Evolutionary conservation across 768 basidiomycete species (phyloP).

Genomic region (Grammothele lineata): DNA sequence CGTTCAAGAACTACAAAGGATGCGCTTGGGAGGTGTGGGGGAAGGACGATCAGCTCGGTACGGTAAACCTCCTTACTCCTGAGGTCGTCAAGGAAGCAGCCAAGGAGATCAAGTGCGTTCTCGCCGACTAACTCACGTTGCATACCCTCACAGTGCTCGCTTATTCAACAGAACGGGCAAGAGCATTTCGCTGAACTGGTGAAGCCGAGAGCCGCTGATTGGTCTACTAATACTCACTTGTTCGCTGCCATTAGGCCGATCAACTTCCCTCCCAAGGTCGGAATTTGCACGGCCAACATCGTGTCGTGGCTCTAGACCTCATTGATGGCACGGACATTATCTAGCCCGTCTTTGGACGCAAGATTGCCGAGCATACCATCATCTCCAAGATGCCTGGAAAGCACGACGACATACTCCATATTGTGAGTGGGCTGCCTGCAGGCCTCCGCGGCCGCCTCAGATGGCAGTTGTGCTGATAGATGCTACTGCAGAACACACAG

Average conservation of each 20-base stretch:
- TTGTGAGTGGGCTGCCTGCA: conserved; percentile 19
- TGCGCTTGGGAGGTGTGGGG: conserved; percentile 74
- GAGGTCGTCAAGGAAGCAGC: conserved; percentile 56
- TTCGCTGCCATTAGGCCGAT: too few species aligned
- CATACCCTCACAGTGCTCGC: too few species aligned
- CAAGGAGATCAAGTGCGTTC: conserved; percentile 49
- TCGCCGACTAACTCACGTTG: too few species aligned
- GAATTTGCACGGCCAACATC: too few species aligned
- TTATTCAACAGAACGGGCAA: too few species aligned
- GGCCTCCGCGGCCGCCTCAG: too few species aligned
- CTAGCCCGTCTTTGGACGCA: conserved; percentile 57
- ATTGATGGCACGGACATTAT: too few species aligned
- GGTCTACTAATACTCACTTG: too few species aligned
- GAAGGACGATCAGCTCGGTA: conserved; percentile 59
- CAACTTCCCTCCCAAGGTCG: too few species aligned
- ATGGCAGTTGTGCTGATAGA: not conserved
- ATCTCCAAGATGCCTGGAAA: not conserved
- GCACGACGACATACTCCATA: conserved; percentile 23
- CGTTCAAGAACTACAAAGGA: conserved; percentile 40
- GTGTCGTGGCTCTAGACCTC: too few species aligned
- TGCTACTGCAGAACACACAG: conserved; percentile 54
- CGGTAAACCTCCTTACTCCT: conserved; percentile 60
- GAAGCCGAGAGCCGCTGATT: too few species aligned
- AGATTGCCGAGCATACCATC: conserved; percentile 12
- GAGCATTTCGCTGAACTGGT: too few species aligned